phyloP scores from a whole-genome alignment of 192 early-diverging fungal genomes.

The Tieghemiomyces parasiticus region DNA sequence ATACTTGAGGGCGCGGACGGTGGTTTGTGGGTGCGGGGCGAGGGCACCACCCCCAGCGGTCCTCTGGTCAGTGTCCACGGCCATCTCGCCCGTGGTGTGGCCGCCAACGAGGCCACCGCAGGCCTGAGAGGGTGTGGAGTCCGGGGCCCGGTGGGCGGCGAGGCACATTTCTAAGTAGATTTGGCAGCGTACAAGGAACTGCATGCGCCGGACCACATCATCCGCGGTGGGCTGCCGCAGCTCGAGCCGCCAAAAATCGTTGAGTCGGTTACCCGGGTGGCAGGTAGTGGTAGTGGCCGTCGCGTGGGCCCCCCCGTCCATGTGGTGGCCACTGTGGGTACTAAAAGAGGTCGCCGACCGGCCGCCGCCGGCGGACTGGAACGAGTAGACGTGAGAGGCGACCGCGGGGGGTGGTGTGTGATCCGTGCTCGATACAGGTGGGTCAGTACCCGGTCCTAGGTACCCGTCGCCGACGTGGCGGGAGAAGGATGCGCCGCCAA shows the following conservation, averaged over 20 bases:
- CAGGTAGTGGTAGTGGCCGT: not conserved
- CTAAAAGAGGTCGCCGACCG: no score
- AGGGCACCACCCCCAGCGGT: no score
- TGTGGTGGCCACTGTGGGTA: not conserved
- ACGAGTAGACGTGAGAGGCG: not conserved
- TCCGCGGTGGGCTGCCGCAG: conserved; percentile 32
- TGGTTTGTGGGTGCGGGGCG: not conserved
- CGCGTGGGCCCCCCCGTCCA: not conserved
- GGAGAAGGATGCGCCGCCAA: conserved; percentile 47
- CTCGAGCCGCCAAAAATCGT: conserved; percentile 26
- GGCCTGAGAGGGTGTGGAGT: not conserved
- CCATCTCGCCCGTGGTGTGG: not conserved
- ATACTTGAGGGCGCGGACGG: conserved; percentile 54
- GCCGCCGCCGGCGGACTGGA: no score
- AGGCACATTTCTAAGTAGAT: conserved; percentile 68
- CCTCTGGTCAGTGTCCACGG: no score
- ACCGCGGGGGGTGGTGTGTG: not conserved
- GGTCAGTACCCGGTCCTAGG: not conserved
- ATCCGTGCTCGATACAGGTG: not conserved
- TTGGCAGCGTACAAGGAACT: conserved; percentile 66
- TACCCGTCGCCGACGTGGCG: not conserved
- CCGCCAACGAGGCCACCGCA: not conserved
- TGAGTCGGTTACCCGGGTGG: conserved; percentile 22
- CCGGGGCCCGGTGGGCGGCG: not conserved
- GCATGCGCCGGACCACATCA: conserved; percentile 53